Conservation (phyloP, 371 early-diverging fungal genomes). For the Circinella umbellata region DNA sequence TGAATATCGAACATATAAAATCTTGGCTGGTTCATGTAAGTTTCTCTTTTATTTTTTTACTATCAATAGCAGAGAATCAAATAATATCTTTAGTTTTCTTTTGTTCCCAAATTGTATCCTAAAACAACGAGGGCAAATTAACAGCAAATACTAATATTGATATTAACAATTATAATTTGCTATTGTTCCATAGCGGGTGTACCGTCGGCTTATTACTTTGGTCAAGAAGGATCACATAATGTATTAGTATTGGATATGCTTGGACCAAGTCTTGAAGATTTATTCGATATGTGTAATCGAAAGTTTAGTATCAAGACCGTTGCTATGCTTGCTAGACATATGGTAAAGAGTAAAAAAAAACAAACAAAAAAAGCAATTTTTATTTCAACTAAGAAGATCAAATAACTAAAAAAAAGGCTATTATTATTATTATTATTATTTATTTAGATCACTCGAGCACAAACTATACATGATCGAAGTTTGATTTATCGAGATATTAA, state of each 20-base stretch:
- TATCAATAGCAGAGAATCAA: too few species aligned
- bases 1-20: slow-evolving; percentile 82
- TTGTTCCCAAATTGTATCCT: too few species aligned
- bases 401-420: not conserved
- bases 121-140: too few species aligned
- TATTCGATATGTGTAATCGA: slow-evolving; percentile 93
- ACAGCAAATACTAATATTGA: not conserved
- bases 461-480: slow-evolving; percentile 96
- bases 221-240: slow-evolving; percentile 94
- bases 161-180: not conserved
- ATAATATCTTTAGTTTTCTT: too few species aligned
- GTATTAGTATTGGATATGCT: slow-evolving; percentile 95
- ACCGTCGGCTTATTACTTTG: slow-evolving; percentile 91
- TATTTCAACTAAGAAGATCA: too few species aligned
- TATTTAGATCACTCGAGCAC: slow-evolving; percentile 54
- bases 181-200: slow-evolving; percentile 64
- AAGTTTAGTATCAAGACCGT: slow-evolving; percentile 93
- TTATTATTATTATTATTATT: not conserved
- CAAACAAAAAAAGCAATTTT: too few species aligned
- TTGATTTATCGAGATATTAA: slow-evolving; percentile 99
- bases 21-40: slow-evolving; percentile 61
- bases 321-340: slow-evolving; percentile 94
- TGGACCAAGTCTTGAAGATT: slow-evolving; percentile 94
- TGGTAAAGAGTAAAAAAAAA: slow-evolving; percentile 56
- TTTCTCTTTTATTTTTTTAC: too few species aligned